Evolutionary conservation across 805 yeast species (phyloP).

Genomic region (Candida multigemmis): DNA sequence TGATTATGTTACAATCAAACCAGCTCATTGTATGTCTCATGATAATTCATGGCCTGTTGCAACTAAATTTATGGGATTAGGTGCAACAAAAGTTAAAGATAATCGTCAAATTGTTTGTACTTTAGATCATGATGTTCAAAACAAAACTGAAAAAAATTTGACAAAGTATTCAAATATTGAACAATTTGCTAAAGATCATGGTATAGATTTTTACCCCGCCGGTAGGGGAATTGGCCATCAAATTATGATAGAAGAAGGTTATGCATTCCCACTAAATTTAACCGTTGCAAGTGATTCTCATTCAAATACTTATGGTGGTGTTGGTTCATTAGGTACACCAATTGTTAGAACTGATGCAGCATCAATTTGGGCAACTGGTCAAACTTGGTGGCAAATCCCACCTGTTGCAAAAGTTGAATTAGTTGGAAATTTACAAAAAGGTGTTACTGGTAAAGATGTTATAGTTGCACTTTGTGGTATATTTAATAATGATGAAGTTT

Average conservation of each 20-base stretch:
- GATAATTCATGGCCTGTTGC: slow-evolving; percentile 99
- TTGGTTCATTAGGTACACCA: slow-evolving; percentile 94
- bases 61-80: slow-evolving; percentile 87
- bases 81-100: slow-evolving; percentile 76
- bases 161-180: slow-evolving; percentile 84
- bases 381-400: slow-evolving; percentile 99
- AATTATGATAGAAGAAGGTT: slow-evolving; percentile 98
- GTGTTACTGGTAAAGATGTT: slow-evolving; percentile 94
- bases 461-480: slow-evolving; percentile 93
- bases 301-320: slow-evolving; percentile 96
- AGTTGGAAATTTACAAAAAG: slow-evolving; percentile 69
- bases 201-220: slow-evolving; percentile 95
- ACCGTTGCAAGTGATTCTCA: slow-evolving; percentile 98
- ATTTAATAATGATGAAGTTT: slow-evolving; percentile 85
- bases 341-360: slow-evolving; percentile 99
- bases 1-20: slow-evolving; percentile 89
- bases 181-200: slow-evolving; percentile 81
- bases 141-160: slow-evolving; percentile 80
- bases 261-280: slow-evolving; percentile 87
- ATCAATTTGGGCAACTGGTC: slow-evolving; percentile 98
- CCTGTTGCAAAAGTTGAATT: slow-evolving; percentile 94
- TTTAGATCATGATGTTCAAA: slow-evolving; percentile 96
- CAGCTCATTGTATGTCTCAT: slow-evolving; percentile 98
- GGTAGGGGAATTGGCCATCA: slow-evolving; percentile 99
- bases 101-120: slow-evolving; percentile 93